A percentile compares a stretch with the other conserved stretches of the same genome.
phyloP scores from a whole-genome alignment of 192 early-diverging fungal genomes.

The Cladochytrium replicatum region DNA sequence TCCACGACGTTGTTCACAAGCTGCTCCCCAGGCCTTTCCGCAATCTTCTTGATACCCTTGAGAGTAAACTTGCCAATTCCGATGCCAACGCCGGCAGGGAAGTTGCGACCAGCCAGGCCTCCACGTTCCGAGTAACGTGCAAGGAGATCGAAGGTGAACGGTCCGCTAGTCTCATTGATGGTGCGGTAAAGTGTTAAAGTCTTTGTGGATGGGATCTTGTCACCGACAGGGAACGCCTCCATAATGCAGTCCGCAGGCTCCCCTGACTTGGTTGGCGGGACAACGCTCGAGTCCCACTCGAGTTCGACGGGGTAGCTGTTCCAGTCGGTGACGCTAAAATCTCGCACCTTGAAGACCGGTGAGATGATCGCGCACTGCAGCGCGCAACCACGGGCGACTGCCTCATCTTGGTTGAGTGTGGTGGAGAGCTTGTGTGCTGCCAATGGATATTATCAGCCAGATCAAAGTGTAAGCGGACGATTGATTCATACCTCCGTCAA shows the following conservation, averaged over 20 bases:
- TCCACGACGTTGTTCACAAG: constrained; percentile 33
- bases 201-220: constrained; percentile 81
- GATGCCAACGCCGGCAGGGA: constrained; percentile 67
- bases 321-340: constrained; percentile 87
- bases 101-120: constrained; percentile 42
- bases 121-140: constrained; percentile 57
- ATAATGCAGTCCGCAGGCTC: constrained; percentile 63
- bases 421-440: constrained; percentile 58
- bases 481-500: constrained; percentile 16
- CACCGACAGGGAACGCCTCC: constrained; percentile 79
- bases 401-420: constrained; percentile 97
- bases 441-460: background rate
- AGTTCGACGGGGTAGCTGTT: constrained; percentile 83
- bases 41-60: constrained; percentile 59
- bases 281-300: constrained; percentile 57
- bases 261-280: constrained; percentile 49
- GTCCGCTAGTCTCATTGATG: constrained; percentile 23
- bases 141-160: constrained; percentile 65
- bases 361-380: constrained; percentile 95
- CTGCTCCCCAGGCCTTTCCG: constrained; percentile 31
- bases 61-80: constrained; percentile 80
- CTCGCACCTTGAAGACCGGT: constrained; percentile 95
- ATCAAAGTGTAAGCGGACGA: too few relatives aligned
- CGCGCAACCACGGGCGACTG: constrained; percentile 89
- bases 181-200: constrained; percentile 81